Base-by-base conservation (phyloP, 768 basidiomycete species). In the Thelephora aurantiotincta region DNA sequence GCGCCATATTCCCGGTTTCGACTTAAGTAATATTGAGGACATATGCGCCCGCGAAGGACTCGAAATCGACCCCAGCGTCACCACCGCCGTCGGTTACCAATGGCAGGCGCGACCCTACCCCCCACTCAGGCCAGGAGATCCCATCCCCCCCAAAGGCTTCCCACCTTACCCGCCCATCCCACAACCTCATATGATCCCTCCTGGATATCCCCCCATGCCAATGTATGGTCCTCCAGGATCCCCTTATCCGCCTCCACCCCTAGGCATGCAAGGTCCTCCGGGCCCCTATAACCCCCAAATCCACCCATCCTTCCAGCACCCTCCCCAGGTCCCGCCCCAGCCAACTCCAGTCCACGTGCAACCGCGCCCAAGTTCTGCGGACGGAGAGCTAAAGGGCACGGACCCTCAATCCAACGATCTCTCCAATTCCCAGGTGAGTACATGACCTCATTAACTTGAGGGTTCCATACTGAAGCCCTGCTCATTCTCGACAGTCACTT, bases 341-440 rank as follows among this genome's bases (percentile, higher is more conserved):
- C 65, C 63, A 11, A 58, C 61, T 20, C 55, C 57, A 19, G 62
- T 51, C 11, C 61, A 58, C 33, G 59, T 47, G 2, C 55, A 46
- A 35, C 51, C 57, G 11, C 61, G 60, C 12, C 56, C 56, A 5
- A 50, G 58, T 26, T 56, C 60, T 13, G 56, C 63, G 19, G 56
- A 73, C 48, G 38, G 38, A 9, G 38, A 41, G 22, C 73, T 78
- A 55, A 83, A 78, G 58, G 86, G 84, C 44, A 76, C 79, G 53
- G 88, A 90, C 58, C 88, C 88, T 3, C 74, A 82, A 50, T 74
- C 78, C 5, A 79, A 85, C 53, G 84, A 91, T 61, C 74, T 89
- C 71, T 82, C 84, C 44, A 78, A 73, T 58, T 73, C 81, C 6
- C 75, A 75, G 53, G 77, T 75, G 54, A 42, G 63, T 58, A 42